A percentile compares a stretch with the other conserved stretches of the same genome.
These are phyloP conservation scores for Diplodia scrobiculata DNA, from an alignment of 2,329 filamentous ascomycete species.

Conservation along the genomic window DNA sequence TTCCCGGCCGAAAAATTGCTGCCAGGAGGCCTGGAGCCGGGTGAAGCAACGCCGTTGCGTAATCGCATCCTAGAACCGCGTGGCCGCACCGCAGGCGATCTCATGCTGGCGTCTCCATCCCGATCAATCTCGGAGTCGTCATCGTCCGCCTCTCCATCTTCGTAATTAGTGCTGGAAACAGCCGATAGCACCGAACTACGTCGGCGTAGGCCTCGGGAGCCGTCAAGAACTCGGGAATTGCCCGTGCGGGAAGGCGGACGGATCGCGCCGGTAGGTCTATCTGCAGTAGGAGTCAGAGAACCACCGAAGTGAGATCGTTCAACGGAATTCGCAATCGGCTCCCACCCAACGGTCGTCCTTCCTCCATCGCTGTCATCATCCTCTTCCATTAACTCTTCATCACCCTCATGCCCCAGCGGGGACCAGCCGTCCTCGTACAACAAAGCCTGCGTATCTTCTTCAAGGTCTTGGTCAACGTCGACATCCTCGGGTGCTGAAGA, in stretches of 20 bases:
- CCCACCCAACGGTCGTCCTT: conserved; percentile 51
- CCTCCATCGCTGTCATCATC: conserved; percentile 47
- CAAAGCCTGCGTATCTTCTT: conserved; percentile 45
- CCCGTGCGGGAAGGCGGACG: conserved; percentile 45
- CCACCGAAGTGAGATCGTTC: conserved; percentile 49
- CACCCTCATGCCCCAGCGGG: conserved; percentile 40
- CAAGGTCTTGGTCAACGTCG: conserved; percentile 43
- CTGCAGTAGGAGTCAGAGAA: conserved; percentile 53
- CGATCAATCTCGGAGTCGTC: conserved; percentile 46
- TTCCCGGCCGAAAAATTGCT: conserved; percentile 36
- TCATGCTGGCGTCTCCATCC: conserved; percentile 44
- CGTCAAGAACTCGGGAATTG: conserved; percentile 40
- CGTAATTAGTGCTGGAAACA: conserved; percentile 41
- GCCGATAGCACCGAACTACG: conserved; percentile 43
- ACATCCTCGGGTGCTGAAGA: conserved; percentile 35
- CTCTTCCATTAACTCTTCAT: conserved; percentile 45
- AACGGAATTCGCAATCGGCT: conserved; percentile 50
- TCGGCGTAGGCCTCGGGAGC: conserved; percentile 45
- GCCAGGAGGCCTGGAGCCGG: conserved; percentile 36
- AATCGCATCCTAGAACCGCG: conserved; percentile 43
- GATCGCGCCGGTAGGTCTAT: conserved; percentile 47
- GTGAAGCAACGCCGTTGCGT: conserved; percentile 37
- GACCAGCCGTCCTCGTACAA: conserved; percentile 43
- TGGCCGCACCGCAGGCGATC: conserved; percentile 40
- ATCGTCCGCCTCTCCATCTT: conserved; percentile 49